Base-by-base conservation (phyloP, 2,329 filamentous ascomycete species). In the Ceratocystis huliohia region DNA sequence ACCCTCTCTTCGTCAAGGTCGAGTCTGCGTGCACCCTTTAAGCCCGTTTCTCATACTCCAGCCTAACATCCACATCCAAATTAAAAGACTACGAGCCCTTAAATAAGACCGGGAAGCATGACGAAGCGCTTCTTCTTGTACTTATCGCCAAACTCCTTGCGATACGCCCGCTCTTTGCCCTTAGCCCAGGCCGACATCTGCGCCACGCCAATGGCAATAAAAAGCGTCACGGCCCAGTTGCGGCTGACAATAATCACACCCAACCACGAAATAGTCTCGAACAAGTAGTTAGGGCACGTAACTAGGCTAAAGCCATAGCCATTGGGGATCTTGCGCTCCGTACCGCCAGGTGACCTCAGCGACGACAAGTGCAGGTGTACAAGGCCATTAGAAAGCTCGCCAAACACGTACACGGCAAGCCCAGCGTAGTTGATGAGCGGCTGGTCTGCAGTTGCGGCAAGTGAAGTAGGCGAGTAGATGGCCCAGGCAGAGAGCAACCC, bases 241-340 rank as follows among this genome's bases (percentile, higher is more conserved):
- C 89, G 87, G 71, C 86, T 91, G 65, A 93, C 83, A 56, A 96
- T 74, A 71, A 88, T 87, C 66, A 97, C 81, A 30, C 91, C 92
- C 37, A 89, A 71, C 94, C 94, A 99, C 0, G 92, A 85, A 46
- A 96, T 75, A 5, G 89, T 81, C 78, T 99, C 94, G 71, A 95
- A 97, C 79, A 96, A 84, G 80, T 99, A 99, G 79, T 99, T 99
- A 53, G 94, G 94, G 78, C 92, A 96, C 13, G 94, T 99, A 64
- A 99, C 93, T 45, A 89, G 77, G 70, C 79, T 81, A 76, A 96
- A 97, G 37, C 92, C 90, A 67, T 93, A 84, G 30, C 94, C 94
- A 67, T 80, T 80, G 1, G 94, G 94, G 69, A 99, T 95, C 71
- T 91, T 91, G 68, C 93, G 84, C 74, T 95, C 91, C 1, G 88